Percentiles rank a stretch among this genome's conserved stretches.
These are phyloP conservation scores for Cryptococcus sp. DNA, from an alignment of 1,284 basidiomycete genomes.

Conservation along the genomic window DNA sequence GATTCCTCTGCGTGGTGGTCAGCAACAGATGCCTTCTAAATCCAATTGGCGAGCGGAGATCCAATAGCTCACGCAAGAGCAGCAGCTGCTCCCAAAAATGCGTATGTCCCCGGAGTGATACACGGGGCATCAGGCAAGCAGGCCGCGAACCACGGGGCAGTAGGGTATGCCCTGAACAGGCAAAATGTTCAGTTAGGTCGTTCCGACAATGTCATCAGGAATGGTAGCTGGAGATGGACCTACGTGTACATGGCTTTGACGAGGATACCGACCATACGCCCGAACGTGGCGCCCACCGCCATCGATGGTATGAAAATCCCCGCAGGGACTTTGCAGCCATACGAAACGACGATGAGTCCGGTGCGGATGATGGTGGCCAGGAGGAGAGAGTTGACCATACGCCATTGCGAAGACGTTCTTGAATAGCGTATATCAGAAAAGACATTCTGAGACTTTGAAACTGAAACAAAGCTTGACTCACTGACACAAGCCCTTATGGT, in stretches of 20 bases:
- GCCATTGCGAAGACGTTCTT: conserved; percentile 88
- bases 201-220: background rate
- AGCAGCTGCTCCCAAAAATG: conserved; percentile 89
- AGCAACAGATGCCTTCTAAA: background rate
- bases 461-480: conserved; percentile 52
- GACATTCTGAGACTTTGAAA: too few relatives aligned
- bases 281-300: conserved; percentile 95
- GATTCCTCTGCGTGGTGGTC: conserved; percentile 64
- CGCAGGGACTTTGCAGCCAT: conserved; percentile 94
- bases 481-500: conserved; percentile 92
- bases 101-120: conserved; percentile 97
- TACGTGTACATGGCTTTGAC: conserved; percentile 88
- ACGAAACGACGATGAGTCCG: conserved; percentile 83
- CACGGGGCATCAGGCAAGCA: conserved; percentile 91
- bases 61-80: conserved; percentile 67
- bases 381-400: conserved; percentile 86
- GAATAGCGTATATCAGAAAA: background rate
- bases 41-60: background rate
- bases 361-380: conserved; percentile 86
- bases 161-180: conserved; percentile 65
- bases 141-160: conserved; percentile 79
- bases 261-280: conserved; percentile 90
- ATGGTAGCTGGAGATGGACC: conserved; percentile 30
- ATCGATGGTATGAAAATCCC: conserved; percentile 98
- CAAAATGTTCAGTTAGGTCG: background rate